phyloP scores from a whole-genome alignment of 805 yeast genomes.

The Zygotorulaspora sp. region DNA sequence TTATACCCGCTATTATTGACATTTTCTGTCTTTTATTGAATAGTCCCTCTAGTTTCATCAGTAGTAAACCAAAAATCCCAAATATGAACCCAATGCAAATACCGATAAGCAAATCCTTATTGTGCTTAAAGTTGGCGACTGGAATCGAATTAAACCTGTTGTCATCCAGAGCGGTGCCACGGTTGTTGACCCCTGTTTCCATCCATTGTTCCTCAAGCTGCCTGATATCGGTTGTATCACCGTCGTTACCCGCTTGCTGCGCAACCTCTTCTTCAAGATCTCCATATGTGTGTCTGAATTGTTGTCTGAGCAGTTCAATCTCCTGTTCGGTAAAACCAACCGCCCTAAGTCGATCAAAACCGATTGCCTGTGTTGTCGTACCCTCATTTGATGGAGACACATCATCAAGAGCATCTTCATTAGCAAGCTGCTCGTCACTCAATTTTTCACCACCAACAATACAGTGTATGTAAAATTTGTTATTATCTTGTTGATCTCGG shows the following conservation, averaged over 20 bases:
- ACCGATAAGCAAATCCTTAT: conserved; percentile 67
- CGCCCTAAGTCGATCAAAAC: conserved; percentile 76
- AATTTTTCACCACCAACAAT: conserved; percentile 54
- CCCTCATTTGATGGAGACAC: conserved; percentile 19
- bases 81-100: conserved; percentile 67
- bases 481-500: conserved; percentile 9
- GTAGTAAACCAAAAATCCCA: conserved; percentile 66
- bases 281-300: conserved; percentile 69
- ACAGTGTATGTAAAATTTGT: conserved; percentile 67
- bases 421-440: conserved; percentile 47
- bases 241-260: conserved; percentile 16
- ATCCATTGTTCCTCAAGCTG: conserved; percentile 86
- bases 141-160: conserved; percentile 41
- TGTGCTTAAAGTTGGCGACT: conserved; percentile 42
- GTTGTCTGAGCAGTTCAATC: conserved; percentile 63
- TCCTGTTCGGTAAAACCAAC: conserved; percentile 84
- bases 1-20: conserved; percentile 68
- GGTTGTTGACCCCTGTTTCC: conserved; percentile 70
- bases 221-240: conserved; percentile 41
- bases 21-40: conserved; percentile 60
- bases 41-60: conserved; percentile 55
- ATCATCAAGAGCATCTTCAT: conserved; percentile 56
- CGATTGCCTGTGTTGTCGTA: conserved; percentile 55
- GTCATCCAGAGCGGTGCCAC: conserved; percentile 42
- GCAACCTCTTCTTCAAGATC: conserved; percentile 30